phyloP scores from a whole-genome alignment of 1,284 basidiomycete species.

The Taiwanofungus camphoratus region DNA sequence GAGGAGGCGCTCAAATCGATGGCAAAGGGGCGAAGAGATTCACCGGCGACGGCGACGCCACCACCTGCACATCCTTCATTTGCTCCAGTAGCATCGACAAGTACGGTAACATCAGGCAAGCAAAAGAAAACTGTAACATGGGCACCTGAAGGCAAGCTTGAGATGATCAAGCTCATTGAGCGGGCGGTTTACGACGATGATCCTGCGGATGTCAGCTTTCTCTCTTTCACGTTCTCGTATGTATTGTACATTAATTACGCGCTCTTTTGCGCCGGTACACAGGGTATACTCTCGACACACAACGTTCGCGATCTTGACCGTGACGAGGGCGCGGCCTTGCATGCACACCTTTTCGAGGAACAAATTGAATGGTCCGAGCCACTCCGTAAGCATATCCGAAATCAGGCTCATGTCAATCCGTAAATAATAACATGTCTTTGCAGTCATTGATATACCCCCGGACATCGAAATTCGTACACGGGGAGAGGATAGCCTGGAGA shows the following conservation, averaged over 20 bases:
- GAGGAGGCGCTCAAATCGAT: slow-evolving; percentile 74
- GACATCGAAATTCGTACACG: slow-evolving; percentile 47
- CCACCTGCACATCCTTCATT: slow-evolving; percentile 30
- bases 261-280: slow-evolving; percentile 33
- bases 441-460: slow-evolving; percentile 58
- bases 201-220: slow-evolving; percentile 66
- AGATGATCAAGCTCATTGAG: slow-evolving; percentile 71
- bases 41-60: slow-evolving; percentile 40
- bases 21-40: slow-evolving; percentile 52
- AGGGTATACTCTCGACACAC: slow-evolving; percentile 63
- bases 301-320: slow-evolving; percentile 77
- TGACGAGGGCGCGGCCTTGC: slow-evolving; percentile 76
- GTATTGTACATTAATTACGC: slow-evolving; percentile 54
- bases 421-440: slow-evolving; percentile 19
- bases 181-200: slow-evolving; percentile 82
- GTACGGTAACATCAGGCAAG: slow-evolving; percentile 43
- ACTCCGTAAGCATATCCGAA: slow-evolving; percentile 43
- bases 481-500: slow-evolving; percentile 64
- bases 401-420: slow-evolving; percentile 7
- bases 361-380: slow-evolving; percentile 78
- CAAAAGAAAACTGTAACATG: slow-evolving; percentile 71
- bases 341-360: slow-evolving; percentile 76
- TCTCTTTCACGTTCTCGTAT: slow-evolving; percentile 32
- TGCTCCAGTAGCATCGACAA: slow-evolving; percentile 27
- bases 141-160: slow-evolving; percentile 66